A percentile compares a stretch with the other conserved stretches of the same genome.
Conservation (phyloP, 345 rosid genomes). For the Hypericum perforatum region DNA sequence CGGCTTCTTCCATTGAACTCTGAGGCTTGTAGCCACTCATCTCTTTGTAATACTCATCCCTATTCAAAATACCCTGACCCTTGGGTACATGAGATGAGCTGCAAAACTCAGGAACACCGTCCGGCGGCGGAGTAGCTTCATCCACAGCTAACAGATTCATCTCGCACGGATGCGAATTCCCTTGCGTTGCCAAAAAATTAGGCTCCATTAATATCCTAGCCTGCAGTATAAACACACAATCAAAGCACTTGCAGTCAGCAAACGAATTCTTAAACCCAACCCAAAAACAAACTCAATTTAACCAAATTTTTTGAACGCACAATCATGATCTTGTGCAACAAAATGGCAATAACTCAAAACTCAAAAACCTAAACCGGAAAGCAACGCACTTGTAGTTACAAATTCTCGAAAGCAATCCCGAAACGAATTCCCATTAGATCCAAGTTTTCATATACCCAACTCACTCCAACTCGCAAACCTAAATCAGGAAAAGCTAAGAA, state of each 20-base stretch:
- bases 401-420: too few relatives aligned
- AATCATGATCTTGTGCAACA: too few relatives aligned
- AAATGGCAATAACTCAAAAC: too few relatives aligned
- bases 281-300: too few relatives aligned
- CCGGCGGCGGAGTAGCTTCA: constrained; percentile 21
- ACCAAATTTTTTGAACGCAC: too few relatives aligned
- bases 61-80: constrained; percentile 22
- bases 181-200: constrained; percentile 33
- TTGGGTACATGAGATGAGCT: constrained; percentile 20
- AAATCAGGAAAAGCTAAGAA: too few relatives aligned
- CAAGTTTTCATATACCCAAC: too few relatives aligned
- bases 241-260: constrained; percentile 7
- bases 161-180: constrained; percentile 28
- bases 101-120: constrained; percentile 27
- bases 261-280: too few relatives aligned
- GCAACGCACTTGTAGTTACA: too few relatives aligned
- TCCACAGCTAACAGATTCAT: constrained; percentile 19
- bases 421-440: too few relatives aligned
- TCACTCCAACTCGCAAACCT: too few relatives aligned
- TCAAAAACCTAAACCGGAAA: too few relatives aligned
- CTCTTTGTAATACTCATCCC: constrained; percentile 48
- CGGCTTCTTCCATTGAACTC: constrained; percentile 34
- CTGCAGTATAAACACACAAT: constrained; percentile 42
- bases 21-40: constrained; percentile 47
- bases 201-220: constrained; percentile 78